Evolutionary conservation across 306 rosid species (phyloP).

Genomic region (Castanea mollissima): DNA sequence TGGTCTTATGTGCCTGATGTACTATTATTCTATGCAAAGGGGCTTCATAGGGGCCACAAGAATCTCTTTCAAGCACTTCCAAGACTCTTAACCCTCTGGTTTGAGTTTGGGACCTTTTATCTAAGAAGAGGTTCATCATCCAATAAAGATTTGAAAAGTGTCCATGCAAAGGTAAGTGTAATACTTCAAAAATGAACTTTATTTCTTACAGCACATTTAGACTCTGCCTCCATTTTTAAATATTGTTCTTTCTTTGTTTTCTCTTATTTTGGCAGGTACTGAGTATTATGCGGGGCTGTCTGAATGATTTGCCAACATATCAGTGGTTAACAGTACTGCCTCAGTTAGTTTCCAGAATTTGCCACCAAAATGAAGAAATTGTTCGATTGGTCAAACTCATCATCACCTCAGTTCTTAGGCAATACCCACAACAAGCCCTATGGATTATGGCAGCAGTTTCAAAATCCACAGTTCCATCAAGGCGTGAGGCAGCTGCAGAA

Average conservation of each 20-base stretch:
- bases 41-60: constrained; percentile 93
- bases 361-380: constrained; percentile 87
- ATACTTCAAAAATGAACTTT: constrained; percentile 10
- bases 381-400: constrained; percentile 78
- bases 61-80: constrained; percentile 98
- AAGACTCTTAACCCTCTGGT: constrained; percentile 93
- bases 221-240: constrained; percentile 18
- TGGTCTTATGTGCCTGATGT: constrained; percentile 90
- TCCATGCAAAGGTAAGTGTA: constrained; percentile 54
- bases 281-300: constrained; percentile 74
- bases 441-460: constrained; percentile 99
- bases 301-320: constrained; percentile 85
- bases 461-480: constrained; percentile 86
- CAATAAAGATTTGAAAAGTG: constrained; percentile 55
- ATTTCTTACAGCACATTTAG: constrained; percentile 24
- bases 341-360: constrained; percentile 96
- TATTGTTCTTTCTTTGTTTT: constrained; percentile 19
- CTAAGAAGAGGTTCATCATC: constrained; percentile 59
- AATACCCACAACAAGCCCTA: constrained; percentile 88
- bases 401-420: constrained; percentile 76
- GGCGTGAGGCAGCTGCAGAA: constrained; percentile 95
- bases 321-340: constrained; percentile 97
- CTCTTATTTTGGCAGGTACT: constrained; percentile 53
- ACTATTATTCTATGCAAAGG: constrained; percentile 84
- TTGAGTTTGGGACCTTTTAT: constrained; percentile 89